These are phyloP conservation scores for Cryptococcus depauperatus DNA, from an alignment of 1,284 basidiomycete genomes.

Conservation along the genomic window DNA sequence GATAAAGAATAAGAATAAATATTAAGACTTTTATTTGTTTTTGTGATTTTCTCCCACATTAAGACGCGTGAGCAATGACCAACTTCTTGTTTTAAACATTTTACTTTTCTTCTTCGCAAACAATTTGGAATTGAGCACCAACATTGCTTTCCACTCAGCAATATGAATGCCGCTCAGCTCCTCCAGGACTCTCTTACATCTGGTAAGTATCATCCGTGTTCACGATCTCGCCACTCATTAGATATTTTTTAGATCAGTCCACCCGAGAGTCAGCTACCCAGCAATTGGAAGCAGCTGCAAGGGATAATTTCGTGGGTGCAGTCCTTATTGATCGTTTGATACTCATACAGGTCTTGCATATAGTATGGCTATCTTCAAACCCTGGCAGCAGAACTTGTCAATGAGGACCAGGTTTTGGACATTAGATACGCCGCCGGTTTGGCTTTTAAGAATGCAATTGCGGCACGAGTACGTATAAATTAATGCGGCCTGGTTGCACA, in stretches of 20 bases:
- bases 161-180: slow-evolving; percentile 82
- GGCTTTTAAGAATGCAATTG: slow-evolving; percentile 91
- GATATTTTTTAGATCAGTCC: slow-evolving; percentile 53
- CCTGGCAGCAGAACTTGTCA: slow-evolving; percentile 70
- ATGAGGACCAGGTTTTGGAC: slow-evolving; percentile 62
- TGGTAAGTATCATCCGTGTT: slow-evolving; percentile 51
- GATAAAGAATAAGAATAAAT: too few species aligned
- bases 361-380: slow-evolving; percentile 84
- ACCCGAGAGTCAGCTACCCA: slow-evolving; percentile 81
- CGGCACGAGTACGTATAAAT: slow-evolving; percentile 63
- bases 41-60: too few species aligned
- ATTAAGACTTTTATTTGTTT: too few species aligned
- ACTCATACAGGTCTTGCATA: background rate
- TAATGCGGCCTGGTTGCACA: background rate
- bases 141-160: too few species aligned
- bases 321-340: background rate
- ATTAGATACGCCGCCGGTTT: slow-evolving; percentile 90
- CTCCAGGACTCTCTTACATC: slow-evolving; percentile 82
- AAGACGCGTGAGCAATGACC: too few species aligned
- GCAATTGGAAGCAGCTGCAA: slow-evolving; percentile 73
- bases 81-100: too few species aligned
- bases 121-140: too few species aligned
- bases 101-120: too few species aligned
- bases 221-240: slow-evolving; percentile 15
- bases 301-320: slow-evolving; percentile 70